Base-by-base conservation (phyloP, 2,329 filamentous ascomycete species). In the Verticillium nubilum region DNA sequence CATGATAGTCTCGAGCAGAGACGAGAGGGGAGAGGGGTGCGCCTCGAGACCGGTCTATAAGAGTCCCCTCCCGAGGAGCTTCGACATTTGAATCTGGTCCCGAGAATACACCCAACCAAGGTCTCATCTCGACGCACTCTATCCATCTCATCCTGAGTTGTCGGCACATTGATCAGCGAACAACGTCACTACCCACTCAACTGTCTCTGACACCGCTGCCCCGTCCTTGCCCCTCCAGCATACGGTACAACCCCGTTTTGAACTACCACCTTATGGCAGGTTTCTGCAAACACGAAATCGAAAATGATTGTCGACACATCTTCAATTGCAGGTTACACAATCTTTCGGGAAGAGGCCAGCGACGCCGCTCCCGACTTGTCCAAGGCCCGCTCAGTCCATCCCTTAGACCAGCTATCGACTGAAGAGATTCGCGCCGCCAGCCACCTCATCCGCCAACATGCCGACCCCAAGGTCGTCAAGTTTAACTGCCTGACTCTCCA, bases 321-420 rank as follows among this genome's bases (percentile, higher is more conserved):
- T 62, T 73, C 73, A 63, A 74, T 79, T 68, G 69, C 76, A 65
- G 76, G 77, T 57, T 79, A 78, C 70, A 76, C 74, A 61, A 75
- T 79, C 62, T 76, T 72, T 67, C 76, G 75, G 68, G 75, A 76
- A 66, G 75, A 74, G 67, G 66, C 70, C 68, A 72, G 65, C 68
- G 72, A 71, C 61, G 68, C 69, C 65, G 70, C 70, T 68, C 72
- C 71, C 62, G 69, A 74, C 58, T 62, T 68, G 55, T 66, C 70
- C 61, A 69, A 68, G 58, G 67, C 67, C 60, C 67, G 64, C 61
- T 65, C 68, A 50, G 65, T 67, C 17, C 75, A 78, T 66, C 76
- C 75, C 62, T 69, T 78, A 42, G 81, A 83, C 67, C 82, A 77
- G 65, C 78, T 87, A 59, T 80, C 76, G 55, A 70, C 81, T 66